phyloP scores from a whole-genome alignment of 345 rosid species.

The Salix suchowensis region DNA sequence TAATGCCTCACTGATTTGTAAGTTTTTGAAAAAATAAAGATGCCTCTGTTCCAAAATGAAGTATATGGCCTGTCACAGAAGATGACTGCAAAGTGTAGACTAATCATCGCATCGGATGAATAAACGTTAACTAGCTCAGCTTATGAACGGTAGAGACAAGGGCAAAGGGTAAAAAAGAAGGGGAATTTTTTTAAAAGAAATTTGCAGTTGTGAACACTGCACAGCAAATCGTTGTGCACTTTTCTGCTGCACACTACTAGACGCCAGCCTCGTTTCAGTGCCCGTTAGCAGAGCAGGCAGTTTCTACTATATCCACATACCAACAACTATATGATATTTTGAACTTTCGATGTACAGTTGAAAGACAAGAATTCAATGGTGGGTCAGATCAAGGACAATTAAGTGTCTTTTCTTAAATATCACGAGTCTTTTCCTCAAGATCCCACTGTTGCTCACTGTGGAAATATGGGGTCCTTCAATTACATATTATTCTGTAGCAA shows the following conservation, averaged over 20 bases:
- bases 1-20: no score
- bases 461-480: neutral
- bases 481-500: neutral
- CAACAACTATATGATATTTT: neutral
- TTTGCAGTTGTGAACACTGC: neutral
- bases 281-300: neutral
- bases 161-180: neutral
- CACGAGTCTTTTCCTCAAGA: slow-evolving; percentile 18
- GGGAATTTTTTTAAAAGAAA: neutral
- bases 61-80: neutral
- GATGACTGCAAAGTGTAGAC: neutral
- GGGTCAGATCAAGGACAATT: slow-evolving; percentile 33
- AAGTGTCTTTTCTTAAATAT: slow-evolving; percentile 6
- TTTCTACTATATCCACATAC: neutral
- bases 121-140: neutral
- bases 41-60: neutral
- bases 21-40: neutral
- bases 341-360: slow-evolving; percentile 1
- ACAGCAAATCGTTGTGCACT: slow-evolving; percentile 11
- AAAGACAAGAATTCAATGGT: slow-evolving; percentile 41
- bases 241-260: slow-evolving; percentile 8
- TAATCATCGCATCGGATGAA: neutral
- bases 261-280: neutral
- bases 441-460: neutral
- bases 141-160: neutral